Conservation (phyloP, 108 stramenopile species). For the Skeletonema tropicum region DNA sequence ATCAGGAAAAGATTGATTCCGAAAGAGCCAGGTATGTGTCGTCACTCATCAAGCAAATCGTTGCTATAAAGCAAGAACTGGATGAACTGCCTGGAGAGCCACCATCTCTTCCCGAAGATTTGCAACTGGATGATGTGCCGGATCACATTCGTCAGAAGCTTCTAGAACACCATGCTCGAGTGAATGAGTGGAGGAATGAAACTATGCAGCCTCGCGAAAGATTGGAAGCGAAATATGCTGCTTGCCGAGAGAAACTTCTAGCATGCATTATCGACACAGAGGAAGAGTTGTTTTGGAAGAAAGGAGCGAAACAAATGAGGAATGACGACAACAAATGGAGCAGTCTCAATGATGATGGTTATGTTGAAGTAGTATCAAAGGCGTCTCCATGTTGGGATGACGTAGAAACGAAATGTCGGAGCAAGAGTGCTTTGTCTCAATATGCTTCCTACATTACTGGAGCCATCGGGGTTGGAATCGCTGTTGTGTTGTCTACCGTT, state of each 20-base stretch:
- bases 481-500: background rate
- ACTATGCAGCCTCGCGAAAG: constrained; percentile 5
- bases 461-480: background rate
- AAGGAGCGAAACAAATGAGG: background rate
- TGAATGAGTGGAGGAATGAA: constrained; percentile 19
- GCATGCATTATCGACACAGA: constrained; percentile 31
- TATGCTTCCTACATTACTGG: background rate
- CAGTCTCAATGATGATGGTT: constrained; percentile 27
- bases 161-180: constrained; percentile 4
- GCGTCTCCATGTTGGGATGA: constrained; percentile 6
- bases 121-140: constrained; percentile 1
- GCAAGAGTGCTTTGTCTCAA: constrained; percentile 1
- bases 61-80: constrained; percentile 9
- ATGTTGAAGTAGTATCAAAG: constrained; percentile 14
- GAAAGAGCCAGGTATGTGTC: constrained; percentile 7
- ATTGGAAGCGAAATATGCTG: constrained; percentile 9
- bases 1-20: background rate
- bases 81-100: constrained; percentile 22
- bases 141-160: constrained; percentile 3
- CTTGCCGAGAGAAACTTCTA: constrained; percentile 18
- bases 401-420: background rate
- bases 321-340: background rate
- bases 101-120: constrained; percentile 16
- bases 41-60: constrained; percentile 20
- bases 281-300: constrained; percentile 27